Percentiles rank a stretch among this genome's conserved stretches.
Evolutionary conservation across 106 monocot species (phyloP).

Genomic region (Narthecium ossifragum): DNA sequence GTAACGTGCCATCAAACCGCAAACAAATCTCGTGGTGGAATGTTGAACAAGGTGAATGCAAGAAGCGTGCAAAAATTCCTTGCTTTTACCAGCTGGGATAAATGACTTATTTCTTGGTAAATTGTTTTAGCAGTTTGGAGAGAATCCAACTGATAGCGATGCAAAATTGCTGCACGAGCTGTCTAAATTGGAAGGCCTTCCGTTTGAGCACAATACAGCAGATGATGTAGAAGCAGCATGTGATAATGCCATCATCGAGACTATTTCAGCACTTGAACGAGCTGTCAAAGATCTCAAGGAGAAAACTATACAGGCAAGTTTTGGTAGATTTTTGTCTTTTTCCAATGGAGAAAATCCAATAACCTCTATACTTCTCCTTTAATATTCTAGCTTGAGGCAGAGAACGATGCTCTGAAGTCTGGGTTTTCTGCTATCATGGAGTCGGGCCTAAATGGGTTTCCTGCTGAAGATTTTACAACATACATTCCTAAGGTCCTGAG

Average conservation of each 20-base stretch:
- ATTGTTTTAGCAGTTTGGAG: constrained; percentile 27
- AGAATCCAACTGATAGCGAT: constrained; percentile 31
- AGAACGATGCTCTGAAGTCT: constrained; percentile 17
- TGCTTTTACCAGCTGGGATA: neutral
- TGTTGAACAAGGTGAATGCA: neutral
- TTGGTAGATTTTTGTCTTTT: neutral
- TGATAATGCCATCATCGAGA: constrained; percentile 16
- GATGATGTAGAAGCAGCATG: constrained; percentile 30
- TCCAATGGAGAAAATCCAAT: no score
- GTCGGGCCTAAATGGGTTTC: neutral
- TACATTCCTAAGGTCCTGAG: neutral
- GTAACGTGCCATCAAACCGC: neutral
- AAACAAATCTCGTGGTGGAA: neutral
- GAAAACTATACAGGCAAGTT: constrained; percentile 27
- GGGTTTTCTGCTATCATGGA: neutral
- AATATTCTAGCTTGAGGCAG: constrained; percentile 18
- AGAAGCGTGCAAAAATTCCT: neutral
- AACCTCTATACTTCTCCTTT: no score
- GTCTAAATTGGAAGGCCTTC: constrained; percentile 37
- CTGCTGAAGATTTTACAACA: neutral
- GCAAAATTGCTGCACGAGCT: constrained; percentile 44
- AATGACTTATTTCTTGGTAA: neutral
- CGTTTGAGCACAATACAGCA: constrained; percentile 23
- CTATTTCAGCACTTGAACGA: constrained; percentile 31
- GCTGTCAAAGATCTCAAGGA: constrained; percentile 37